Base-by-base conservation (phyloP, 768 basidiomycete genomes). In the Phaffia tasmanica region DNA sequence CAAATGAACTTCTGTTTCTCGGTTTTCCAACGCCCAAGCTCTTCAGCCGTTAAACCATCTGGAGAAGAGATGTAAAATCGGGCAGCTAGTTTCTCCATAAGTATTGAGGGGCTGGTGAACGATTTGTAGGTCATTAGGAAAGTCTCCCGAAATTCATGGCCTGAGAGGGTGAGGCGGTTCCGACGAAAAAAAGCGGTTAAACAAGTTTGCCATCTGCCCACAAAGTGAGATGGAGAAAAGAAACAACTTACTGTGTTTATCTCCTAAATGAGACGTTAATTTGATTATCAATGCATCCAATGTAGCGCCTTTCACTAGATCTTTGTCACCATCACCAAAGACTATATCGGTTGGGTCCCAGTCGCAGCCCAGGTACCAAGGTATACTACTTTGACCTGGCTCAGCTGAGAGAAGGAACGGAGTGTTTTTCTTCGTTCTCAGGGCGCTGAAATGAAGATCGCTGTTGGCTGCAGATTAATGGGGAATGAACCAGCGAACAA, bases 111-210 rank as follows among this genome's bases (percentile, higher is more conserved):
- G 6, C 85, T 85, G 19, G 88, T 89, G 76, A 98, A 97, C 0
- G 90, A 92, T 73, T 92, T 89, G 80, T 89, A 95, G 0, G 94
- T 95, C 83, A 95, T 86, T 70, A 98, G 77, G 82, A 98, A 98
- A 0, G 92, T 86, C 74, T 86, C 85, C 75, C 81, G 87, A 77
- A 86, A 94, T 8, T 83, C 82, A 0, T 85, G 81, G 75, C 95
- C 87, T 87, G 71, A 66, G 62, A 1, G 47, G 50, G 49, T 29
- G 8, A 63, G 51, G 16, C 11, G 16, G 50, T 35, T 35, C 19
- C 16, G 50, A 29, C 9, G 3, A 18, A 29, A 30, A 18, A 63
- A 54, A 29, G 6, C 53, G 4, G 4, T 35, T 8, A 14, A 30
- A 6, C 11, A 32, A 18, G 2, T 16, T 50, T 4, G 9, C 53